Evolutionary conservation across 2,329 filamentous ascomycete genomes (phyloP), one percentile per base, ranked within the genome.

Genomic region (Beauveria sp.): DNA sequence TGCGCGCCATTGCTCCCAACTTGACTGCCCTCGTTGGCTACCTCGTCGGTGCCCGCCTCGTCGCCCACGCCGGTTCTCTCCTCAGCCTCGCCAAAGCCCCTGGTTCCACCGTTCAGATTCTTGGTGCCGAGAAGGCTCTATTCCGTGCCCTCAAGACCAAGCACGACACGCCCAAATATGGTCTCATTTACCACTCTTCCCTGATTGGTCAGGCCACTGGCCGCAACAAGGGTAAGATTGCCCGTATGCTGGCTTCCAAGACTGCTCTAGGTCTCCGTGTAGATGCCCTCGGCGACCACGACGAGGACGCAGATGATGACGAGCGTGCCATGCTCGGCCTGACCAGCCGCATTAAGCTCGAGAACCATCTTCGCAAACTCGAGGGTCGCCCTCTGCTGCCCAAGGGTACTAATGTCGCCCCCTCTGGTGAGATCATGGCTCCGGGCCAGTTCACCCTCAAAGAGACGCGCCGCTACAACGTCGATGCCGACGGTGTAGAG

Each of bases 201-300:
- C 85, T 99, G 51, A 96, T 99, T 66, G 96, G 95, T 50, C 95
- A 99, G 79, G 95, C 95, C 34, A 96, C 91, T 22, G 95, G 95
- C 70, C 93, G 91, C 81, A 98, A 98, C 82, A 99, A 99, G 87
- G 95, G 95, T 70, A 99, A 99, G 83, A 96, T 99, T 72, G 95
- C 95, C 47, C 91, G 95, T 83, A 92, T 96, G 81, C 84, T 99
- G 64, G 90, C 95, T 54, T 89, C 93, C 68, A 98, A 98, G 82
- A 87, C 93, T 52, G 91, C 95, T 28, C 85, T 99, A 56, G 93
- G 93, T 81, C 82, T 97, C 54, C 92, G 95, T 77, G 90, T 96
- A 55, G 95, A 99, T 75, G 91, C 95, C 30, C 86, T 81, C 26
- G 76, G 71, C 57, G 71, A 74, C 20, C 71, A 84, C 65, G 82